Base-by-base conservation (phyloP, 2,329 filamentous ascomycete genomes). In the Bisporella sp. region DNA sequence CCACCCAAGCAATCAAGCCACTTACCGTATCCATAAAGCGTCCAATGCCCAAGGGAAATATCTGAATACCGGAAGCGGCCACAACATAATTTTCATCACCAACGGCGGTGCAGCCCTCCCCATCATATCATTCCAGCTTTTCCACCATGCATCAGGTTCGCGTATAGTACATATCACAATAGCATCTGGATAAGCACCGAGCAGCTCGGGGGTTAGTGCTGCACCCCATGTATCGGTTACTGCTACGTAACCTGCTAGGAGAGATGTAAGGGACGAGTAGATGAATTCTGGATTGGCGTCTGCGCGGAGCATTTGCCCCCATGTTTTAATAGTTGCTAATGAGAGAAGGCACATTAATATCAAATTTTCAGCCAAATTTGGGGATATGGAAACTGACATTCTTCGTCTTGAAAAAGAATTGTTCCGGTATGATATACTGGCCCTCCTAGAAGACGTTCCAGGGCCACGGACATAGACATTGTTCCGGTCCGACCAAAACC, bases 151-250 rank as follows among this genome's bases (percentile, higher is more conserved):
- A 29, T 60, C 58, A 8, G 56, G 51, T 46, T 64, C 56, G 31
- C 63, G 56, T 30, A 59, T 45, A 2, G 61, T 63, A 54, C 60
- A 62, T 42, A 64, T 62, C 31, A 64, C 59, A 35, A 62, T 61
- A 39, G 61, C 61, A 31, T 66, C 57, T 3, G 60, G 61, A 43
- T 63, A 62, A 12, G 63, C 41, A 47, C 57, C 54, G 30, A 64
- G 50, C 28, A 65, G 47, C 44, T 65, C 62, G 2, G 58, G 56
- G 2, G 62, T 59, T 42, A 65, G 61, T 21, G 54, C 52, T 12
- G 54, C 53, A 1, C 51, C 59, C 5, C 57, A 58, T 5, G 54
- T 57, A 46, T 62, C 61, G 6, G 60, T 61, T 30, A 58, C 58
- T 8, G 54, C 63, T 4, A 57, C 57, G 43, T 62, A 65, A 33